Conservation (phyloP, 305 asterid genomes). For the Solanum hybrid region DNA sequence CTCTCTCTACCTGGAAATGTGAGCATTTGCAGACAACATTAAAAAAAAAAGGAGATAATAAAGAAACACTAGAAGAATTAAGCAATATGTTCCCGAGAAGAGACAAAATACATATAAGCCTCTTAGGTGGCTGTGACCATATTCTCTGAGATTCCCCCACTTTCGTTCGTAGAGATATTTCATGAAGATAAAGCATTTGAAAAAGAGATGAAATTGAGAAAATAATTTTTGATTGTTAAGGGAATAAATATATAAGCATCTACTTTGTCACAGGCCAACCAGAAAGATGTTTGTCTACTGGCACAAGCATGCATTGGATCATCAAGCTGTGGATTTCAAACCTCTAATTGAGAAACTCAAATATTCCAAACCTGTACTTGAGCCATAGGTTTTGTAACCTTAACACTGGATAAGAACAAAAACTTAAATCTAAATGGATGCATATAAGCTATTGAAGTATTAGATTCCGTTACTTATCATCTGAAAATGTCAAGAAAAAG, state of each 20-base stretch:
- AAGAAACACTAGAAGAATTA: constrained; percentile 3
- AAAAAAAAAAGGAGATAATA: neutral
- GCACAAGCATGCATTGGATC: neutral
- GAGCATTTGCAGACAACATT: constrained; percentile 13
- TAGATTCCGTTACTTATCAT: neutral
- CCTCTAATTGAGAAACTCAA: neutral
- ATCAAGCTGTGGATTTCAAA: neutral
- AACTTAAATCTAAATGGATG: neutral
- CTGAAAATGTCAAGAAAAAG: neutral
- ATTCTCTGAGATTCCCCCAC: neutral
- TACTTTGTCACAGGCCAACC: neutral
- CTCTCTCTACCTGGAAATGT: constrained; percentile 66
- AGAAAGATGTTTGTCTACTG: neutral
- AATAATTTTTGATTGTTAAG: neutral
- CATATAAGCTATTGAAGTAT: neutral
- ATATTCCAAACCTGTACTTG: neutral
- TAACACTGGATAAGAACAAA: neutral
- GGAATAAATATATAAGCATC: neutral
- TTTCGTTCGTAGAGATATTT: neutral
- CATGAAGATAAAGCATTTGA: neutral
- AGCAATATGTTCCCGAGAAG: constrained; percentile 6
- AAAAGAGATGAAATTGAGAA: neutral
- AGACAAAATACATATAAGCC: neutral
- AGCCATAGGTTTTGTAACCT: neutral
- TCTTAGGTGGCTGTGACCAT: neutral